Evolutionary conservation across 2,329 filamentous ascomycete species (phyloP).

Genomic region (Fusarium phyllophilum): DNA sequence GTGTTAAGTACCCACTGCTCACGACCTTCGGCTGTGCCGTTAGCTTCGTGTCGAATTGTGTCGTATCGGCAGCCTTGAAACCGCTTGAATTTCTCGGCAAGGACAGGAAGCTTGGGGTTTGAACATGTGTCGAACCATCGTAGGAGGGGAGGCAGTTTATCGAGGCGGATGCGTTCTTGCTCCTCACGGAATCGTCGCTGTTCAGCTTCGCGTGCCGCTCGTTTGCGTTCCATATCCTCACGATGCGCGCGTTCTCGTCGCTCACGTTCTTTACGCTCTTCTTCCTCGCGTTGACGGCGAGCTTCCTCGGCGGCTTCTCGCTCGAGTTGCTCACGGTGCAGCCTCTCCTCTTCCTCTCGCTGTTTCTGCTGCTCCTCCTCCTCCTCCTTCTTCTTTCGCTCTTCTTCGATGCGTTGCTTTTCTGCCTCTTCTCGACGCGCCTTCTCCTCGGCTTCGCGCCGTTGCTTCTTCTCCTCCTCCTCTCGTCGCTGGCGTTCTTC

Average conservation of each 20-base stretch:
- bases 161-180: constrained; percentile 63
- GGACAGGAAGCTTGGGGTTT: constrained; percentile 60
- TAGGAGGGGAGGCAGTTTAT: constrained; percentile 68
- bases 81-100: constrained; percentile 65
- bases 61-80: constrained; percentile 72
- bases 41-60: constrained; percentile 65
- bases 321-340: constrained; percentile 56
- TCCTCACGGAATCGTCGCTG: constrained; percentile 62
- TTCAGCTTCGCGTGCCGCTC: constrained; percentile 62
- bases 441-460: constrained; percentile 51
- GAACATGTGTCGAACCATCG: constrained; percentile 67
- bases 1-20: constrained; percentile 75
- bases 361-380: constrained; percentile 52
- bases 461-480: constrained; percentile 51
- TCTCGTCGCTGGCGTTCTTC: constrained; percentile 50
- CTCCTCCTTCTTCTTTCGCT: constrained; percentile 52
- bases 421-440: constrained; percentile 52
- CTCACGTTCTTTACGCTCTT: constrained; percentile 62
- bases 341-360: constrained; percentile 59
- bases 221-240: constrained; percentile 60
- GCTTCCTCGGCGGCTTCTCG: constrained; percentile 61
- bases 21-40: constrained; percentile 64
- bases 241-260: constrained; percentile 55
- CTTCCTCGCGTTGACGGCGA: constrained; percentile 61
- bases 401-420: constrained; percentile 51